Conservation (phyloP, 2,329 filamentous ascomycete species). For the Volutella citrinella region DNA sequence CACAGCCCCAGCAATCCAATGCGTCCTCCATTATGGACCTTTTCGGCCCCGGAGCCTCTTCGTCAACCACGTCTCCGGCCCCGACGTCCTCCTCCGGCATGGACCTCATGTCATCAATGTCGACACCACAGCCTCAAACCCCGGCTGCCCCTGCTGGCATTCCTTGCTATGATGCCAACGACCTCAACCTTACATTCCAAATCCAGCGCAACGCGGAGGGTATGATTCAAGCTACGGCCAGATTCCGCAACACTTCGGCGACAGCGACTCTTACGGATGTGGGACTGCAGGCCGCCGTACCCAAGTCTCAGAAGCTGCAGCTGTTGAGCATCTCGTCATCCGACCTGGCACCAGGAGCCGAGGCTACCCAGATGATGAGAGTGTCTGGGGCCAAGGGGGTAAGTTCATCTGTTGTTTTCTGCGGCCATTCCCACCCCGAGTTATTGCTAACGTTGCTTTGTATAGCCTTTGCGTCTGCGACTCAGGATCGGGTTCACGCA, state of each 20-base stretch:
- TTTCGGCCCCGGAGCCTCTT: conserved; percentile 55
- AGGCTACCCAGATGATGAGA: conserved; percentile 89
- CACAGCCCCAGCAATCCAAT: conserved; percentile 54
- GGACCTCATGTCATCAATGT: conserved; percentile 50
- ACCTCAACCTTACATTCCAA: conserved; percentile 75
- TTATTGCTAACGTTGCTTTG: conserved; percentile 16
- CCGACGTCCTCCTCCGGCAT: conserved; percentile 42
- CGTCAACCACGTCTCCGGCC: conserved; percentile 29
- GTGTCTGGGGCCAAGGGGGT: conserved; percentile 83
- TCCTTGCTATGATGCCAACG: conserved; percentile 83
- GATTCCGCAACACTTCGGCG: conserved; percentile 75
- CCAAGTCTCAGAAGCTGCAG: conserved; percentile 93
- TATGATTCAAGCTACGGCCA: conserved; percentile 75
- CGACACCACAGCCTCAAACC: conserved; percentile 39
- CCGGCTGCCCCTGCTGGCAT: conserved; percentile 52
- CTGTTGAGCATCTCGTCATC: conserved; percentile 83
- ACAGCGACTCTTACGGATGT: conserved; percentile 68
- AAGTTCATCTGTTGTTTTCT: conserved; percentile 46
- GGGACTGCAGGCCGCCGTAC: conserved; percentile 89
- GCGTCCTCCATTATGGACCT: conserved; percentile 85
- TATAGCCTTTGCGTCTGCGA: conserved; percentile 77
- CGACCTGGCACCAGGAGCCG: conserved; percentile 72
- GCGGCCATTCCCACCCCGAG: not conserved
- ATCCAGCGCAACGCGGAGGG: conserved; percentile 79
- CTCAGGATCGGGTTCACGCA: conserved; percentile 80